A percentile compares a stretch with the other conserved stretches of the same genome.
Conservation (phyloP, 1,284 basidiomycete genomes). For the Psilocybe mexicana region DNA sequence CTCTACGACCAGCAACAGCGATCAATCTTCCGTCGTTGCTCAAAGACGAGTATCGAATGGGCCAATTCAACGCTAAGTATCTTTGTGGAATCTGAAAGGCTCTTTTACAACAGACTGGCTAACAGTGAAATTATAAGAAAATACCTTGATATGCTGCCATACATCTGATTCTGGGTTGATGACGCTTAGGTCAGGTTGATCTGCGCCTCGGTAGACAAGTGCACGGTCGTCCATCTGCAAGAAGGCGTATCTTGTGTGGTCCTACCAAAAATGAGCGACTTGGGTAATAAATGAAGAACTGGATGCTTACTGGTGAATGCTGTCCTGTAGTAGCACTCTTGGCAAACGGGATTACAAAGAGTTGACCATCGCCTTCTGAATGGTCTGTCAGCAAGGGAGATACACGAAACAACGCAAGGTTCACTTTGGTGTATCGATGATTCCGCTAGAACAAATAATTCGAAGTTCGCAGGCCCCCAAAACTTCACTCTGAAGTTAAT, state of each 20-base stretch:
- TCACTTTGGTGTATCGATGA: conserved; percentile 48
- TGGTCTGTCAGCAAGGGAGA: conserved; percentile 6
- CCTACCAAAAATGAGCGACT: conserved; percentile 44
- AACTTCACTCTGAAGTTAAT: conserved; percentile 52
- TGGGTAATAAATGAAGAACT: background rate
- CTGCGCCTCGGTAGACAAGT: conserved; percentile 94
- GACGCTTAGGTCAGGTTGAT: conserved; percentile 97
- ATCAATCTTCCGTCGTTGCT: conserved; percentile 91
- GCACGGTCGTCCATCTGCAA: conserved; percentile 94
- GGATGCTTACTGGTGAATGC: conserved; percentile 78
- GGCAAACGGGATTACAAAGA: conserved; percentile 90
- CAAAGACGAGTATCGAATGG: conserved; percentile 90
- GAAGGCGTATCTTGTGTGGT: conserved; percentile 94
- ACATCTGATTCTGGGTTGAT: conserved; percentile 99
- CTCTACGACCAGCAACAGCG: conserved; percentile 90
- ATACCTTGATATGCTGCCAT: conserved; percentile 92
- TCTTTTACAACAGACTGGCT: background rate
- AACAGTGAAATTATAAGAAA: background rate
- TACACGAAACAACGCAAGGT: conserved; percentile 1
- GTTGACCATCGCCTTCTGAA: conserved; percentile 62
- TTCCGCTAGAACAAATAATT: conserved; percentile 70
- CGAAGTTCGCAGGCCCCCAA: conserved; percentile 90
- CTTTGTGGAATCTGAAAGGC: conserved; percentile 73
- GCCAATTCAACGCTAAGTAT: conserved; percentile 94
- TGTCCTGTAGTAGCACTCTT: conserved; percentile 93